Evolutionary conservation across 2,329 filamentous ascomycete species (phyloP).

Genomic region (Amauroascus niger): DNA sequence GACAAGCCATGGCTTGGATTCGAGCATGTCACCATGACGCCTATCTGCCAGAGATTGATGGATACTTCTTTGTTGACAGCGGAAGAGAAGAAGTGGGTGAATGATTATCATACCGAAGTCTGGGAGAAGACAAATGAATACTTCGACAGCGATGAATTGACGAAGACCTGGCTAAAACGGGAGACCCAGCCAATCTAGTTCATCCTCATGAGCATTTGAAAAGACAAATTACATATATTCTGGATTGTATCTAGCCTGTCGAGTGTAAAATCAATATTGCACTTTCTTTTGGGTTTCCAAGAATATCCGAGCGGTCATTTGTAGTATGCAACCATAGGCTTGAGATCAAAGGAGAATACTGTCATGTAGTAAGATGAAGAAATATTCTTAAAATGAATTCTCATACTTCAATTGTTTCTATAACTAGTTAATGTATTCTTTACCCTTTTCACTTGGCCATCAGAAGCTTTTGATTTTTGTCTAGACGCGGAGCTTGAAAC

Average conservation of each 20-base stretch:
- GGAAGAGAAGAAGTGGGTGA: constrained; percentile 74
- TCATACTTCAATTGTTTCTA: too few species aligned
- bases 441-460: too few species aligned
- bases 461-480: too few species aligned
- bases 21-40: constrained; percentile 94
- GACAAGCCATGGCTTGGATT: constrained; percentile 93
- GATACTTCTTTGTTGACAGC: constrained; percentile 61
- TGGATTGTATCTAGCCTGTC: not conserved
- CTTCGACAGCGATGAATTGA: constrained; percentile 63
- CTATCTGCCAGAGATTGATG: constrained; percentile 82
- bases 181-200: constrained; percentile 56
- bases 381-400: too few species aligned
- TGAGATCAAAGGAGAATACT: too few species aligned
- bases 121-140: constrained; percentile 68
- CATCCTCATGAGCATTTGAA: not conserved
- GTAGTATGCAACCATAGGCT: too few species aligned
- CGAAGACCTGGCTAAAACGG: constrained; percentile 70
- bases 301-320: too few species aligned
- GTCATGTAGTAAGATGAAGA: too few species aligned
- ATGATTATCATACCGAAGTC: constrained; percentile 73
- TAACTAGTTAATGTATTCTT: too few species aligned
- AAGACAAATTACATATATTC: not conserved
- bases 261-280: too few species aligned
- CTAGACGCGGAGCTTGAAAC: too few species aligned
- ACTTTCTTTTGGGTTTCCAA: too few species aligned